phyloP scores from a whole-genome alignment of 805 yeast genomes.

The Isabelozyma pseudorhagii region DNA sequence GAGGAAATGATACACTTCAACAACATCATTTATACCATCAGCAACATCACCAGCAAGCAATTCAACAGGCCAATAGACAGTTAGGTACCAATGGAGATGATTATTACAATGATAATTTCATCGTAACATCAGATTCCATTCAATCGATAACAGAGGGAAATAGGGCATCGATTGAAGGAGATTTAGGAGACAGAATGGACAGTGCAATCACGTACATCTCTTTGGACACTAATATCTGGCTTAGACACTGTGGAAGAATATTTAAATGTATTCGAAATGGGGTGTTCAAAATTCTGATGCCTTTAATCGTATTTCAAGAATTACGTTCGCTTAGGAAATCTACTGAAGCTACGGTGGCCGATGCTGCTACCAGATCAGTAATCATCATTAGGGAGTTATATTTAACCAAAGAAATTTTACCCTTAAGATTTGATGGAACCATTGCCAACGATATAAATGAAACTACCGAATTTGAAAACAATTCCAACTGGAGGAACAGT shows the following conservation, averaged over 20 bases:
- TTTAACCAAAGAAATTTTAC: conserved; percentile 50
- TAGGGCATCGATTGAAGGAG: conserved; percentile 33
- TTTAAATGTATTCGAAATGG: conserved; percentile 64
- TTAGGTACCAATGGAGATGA: conserved; percentile 11
- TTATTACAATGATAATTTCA: conserved; percentile 17
- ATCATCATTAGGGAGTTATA: conserved; percentile 68
- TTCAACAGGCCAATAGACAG: conserved; percentile 9
- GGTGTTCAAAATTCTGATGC: conserved; percentile 60
- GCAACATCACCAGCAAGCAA: conserved; percentile 16
- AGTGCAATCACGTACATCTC: conserved; percentile 55
- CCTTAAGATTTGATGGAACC: conserved; percentile 68
- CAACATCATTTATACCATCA: conserved; percentile 14
- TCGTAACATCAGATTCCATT: conserved; percentile 17
- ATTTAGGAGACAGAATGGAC: conserved; percentile 58
- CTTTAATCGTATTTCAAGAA: conserved; percentile 77
- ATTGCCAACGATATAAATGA: conserved; percentile 67
- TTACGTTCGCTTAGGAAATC: conserved; percentile 67
- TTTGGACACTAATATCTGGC: conserved; percentile 77
- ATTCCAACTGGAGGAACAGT: conserved; percentile 66
- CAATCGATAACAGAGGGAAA: conserved; percentile 7
- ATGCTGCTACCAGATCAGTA: conserved; percentile 78
- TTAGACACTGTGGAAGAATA: conserved; percentile 74
- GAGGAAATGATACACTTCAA: conserved; percentile 2
- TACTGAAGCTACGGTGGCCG: conserved; percentile 69
- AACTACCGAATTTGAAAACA: conserved; percentile 70